Percentiles rank a stretch among this genome's conserved stretches.
Evolutionary conservation across 2,329 filamentous ascomycete species (phyloP).

Genomic region (Calonectria henricotiae): DNA sequence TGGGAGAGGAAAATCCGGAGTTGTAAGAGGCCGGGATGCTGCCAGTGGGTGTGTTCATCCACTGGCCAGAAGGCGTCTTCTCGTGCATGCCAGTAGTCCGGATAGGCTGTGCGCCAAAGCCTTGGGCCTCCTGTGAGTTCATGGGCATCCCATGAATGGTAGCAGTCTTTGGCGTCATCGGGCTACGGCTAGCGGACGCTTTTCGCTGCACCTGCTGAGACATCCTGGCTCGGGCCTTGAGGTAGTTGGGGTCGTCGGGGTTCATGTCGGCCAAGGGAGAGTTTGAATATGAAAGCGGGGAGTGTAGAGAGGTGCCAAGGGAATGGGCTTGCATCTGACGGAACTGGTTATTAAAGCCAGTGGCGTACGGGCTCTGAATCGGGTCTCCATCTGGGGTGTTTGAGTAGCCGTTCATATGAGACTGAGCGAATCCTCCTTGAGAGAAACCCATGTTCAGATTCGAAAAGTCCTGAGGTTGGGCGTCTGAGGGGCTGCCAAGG

Average conservation of each 20-base stretch:
- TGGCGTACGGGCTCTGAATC: conserved; percentile 90
- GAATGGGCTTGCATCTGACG: conserved; percentile 76
- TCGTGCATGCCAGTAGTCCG: conserved; percentile 80
- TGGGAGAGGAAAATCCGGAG: conserved; percentile 90
- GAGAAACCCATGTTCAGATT: conserved; percentile 73
- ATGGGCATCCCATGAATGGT: conserved; percentile 82
- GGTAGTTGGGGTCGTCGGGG: conserved; percentile 71
- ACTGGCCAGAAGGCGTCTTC: conserved; percentile 89
- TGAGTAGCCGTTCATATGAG: conserved; percentile 86
- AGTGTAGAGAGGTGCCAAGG: conserved; percentile 68
- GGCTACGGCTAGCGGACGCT: conserved; percentile 81
- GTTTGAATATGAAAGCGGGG: conserved; percentile 60
- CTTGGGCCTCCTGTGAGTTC: conserved; percentile 76
- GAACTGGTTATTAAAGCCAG: conserved; percentile 87
- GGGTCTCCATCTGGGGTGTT: conserved; percentile 93
- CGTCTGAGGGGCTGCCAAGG: conserved; percentile 72
- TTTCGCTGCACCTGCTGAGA: conserved; percentile 80
- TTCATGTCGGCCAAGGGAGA: conserved; percentile 66
- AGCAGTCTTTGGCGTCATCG: conserved; percentile 90
- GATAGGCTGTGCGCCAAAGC: conserved; percentile 85
- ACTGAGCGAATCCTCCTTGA: conserved; percentile 73
- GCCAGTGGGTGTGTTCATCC: conserved; percentile 86
- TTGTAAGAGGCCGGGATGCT: conserved; percentile 90
- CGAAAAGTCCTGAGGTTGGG: conserved; percentile 71
- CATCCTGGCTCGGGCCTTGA: conserved; percentile 75